Evolutionary conservation across 2,329 filamentous ascomycete species (phyloP).

Genomic region (Boeremia lycopersici): DNA sequence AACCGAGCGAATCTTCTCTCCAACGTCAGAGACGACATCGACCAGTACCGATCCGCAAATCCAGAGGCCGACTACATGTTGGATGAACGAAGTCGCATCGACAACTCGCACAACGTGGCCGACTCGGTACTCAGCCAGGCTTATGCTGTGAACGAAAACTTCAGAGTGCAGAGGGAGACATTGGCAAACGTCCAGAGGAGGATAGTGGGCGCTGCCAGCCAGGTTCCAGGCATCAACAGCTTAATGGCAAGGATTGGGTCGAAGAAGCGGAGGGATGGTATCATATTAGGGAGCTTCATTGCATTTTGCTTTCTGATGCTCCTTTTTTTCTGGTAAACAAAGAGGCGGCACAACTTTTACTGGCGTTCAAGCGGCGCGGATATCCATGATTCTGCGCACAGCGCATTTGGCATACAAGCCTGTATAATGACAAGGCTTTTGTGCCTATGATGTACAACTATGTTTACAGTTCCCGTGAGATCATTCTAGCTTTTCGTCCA

Average conservation of each 20-base stretch:
- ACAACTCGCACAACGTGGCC: constrained; percentile 86
- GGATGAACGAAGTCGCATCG: constrained; percentile 81
- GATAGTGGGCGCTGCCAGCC: constrained; percentile 86
- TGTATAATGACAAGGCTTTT: constrained; percentile 18
- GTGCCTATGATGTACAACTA: constrained; percentile 38
- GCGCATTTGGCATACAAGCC: constrained; percentile 21
- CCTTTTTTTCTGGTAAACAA: constrained; percentile 60
- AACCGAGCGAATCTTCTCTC: constrained; percentile 88
- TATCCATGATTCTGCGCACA: constrained; percentile 35
- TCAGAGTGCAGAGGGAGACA: constrained; percentile 84
- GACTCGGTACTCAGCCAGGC: constrained; percentile 93
- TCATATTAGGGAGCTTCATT: constrained; percentile 91
- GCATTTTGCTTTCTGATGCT: constrained; percentile 89
- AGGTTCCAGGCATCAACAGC: constrained; percentile 90
- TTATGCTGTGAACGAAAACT: constrained; percentile 94
- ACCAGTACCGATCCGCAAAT: constrained; percentile 82
- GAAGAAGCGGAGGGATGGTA: constrained; percentile 91
- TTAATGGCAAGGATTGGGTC: constrained; percentile 91
- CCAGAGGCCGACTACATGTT: constrained; percentile 98
- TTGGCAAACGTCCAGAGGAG: constrained; percentile 86
- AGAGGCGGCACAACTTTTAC: constrained; percentile 4
- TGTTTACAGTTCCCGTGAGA: constrained; percentile 24
- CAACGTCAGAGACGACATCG: constrained; percentile 90
- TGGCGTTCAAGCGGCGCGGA: constrained; percentile 34
- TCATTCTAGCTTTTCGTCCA: not conserved